These are phyloP conservation scores for Trichophyton benhamiae DNA, from an alignment of 2,329 filamentous ascomycete genomes.

Conservation along the genomic window DNA sequence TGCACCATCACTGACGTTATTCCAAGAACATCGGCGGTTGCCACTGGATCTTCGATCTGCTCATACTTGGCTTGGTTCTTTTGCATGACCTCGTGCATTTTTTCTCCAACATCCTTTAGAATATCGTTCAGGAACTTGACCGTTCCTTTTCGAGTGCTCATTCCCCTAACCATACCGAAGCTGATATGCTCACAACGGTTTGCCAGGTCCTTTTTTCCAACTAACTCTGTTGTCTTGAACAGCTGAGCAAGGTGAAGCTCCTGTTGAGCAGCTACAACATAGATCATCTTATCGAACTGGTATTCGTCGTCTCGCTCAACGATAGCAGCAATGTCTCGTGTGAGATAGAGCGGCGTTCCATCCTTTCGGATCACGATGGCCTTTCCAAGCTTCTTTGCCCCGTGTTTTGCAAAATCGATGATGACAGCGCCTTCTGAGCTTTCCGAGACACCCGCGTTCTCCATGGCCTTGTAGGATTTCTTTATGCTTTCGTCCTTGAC, in stretches of 20 bases:
- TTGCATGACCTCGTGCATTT: slow-evolving; percentile 97
- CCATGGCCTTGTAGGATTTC: slow-evolving; percentile 46
- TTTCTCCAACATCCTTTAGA: slow-evolving; percentile 67
- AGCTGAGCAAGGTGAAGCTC: slow-evolving; percentile 53
- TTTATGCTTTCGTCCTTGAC: slow-evolving; percentile 52
- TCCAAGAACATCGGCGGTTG: slow-evolving; percentile 74
- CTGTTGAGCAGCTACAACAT: slow-evolving; percentile 53
- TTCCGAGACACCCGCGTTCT: slow-evolving; percentile 49
- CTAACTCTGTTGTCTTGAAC: slow-evolving; percentile 52
- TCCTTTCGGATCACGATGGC: slow-evolving; percentile 55
- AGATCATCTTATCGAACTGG: slow-evolving; percentile 56
- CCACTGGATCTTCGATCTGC: slow-evolving; percentile 72
- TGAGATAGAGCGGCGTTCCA: slow-evolving; percentile 56
- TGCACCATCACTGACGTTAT: slow-evolving; percentile 97
- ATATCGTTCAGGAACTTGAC: slow-evolving; percentile 66
- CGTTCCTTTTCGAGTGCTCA: slow-evolving; percentile 55
- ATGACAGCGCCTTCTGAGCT: slow-evolving; percentile 54
- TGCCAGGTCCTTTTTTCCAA: slow-evolving; percentile 49
- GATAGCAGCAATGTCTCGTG: slow-evolving; percentile 56
- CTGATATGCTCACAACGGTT: slow-evolving; percentile 51
- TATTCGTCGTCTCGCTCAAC: slow-evolving; percentile 50
- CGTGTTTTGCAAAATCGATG: slow-evolving; percentile 58
- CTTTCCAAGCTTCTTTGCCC: slow-evolving; percentile 54
- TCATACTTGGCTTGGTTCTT: slow-evolving; percentile 82
- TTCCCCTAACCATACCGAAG: slow-evolving; percentile 55